Evolutionary conservation across 164 flowering plant genomes (phyloP), one percentile per base, ranked within the genome.

Genomic region (Tetracentron sinense): DNA sequence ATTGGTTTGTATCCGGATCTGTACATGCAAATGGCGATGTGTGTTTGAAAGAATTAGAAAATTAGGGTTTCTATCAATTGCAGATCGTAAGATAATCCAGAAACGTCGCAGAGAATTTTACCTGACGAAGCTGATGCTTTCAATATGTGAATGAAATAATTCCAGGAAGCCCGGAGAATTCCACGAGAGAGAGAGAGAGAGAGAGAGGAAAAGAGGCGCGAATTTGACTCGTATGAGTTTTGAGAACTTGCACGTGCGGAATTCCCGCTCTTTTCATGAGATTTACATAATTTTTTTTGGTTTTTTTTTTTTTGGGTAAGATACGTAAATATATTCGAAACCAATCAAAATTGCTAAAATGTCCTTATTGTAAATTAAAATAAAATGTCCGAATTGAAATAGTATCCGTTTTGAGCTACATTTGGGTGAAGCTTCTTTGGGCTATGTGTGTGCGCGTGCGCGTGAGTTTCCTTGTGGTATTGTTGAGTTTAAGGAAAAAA

Each of bases 261-360:
- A n/a, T 61, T 65, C 74, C 74, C 74, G 70, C 74, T 31, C 42
- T 50, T n/a, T n/a, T n/a, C n/a, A n/a, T n/a, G n/a, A n/a, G n/a
- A n/a, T n/a, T n/a, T n/a, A n/a, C n/a, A n/a, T n/a, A n/a, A n/a
- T n/a, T n/a, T n/a, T n/a, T n/a, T n/a, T n/a, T n/a, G n/a, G n/a
- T n/a, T n/a, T n/a, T n/a, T n/a, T n/a, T n/a, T n/a, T n/a, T n/a
- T n/a, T n/a, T n/a, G n/a, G n/a, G n/a, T n/a, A n/a, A n/a, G n/a
- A n/a, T n/a, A n/a, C n/a, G n/a, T n/a, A n/a, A n/a, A n/a, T n/a
- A n/a, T n/a, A n/a, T n/a, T n/a, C n/a, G n/a, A n/a, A n/a, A n/a
- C n/a, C n/a, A n/a, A n/a, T n/a, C n/a, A n/a, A n/a, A n/a, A n/a
- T n/a, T n/a, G n/a, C n/a, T n/a, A n/a, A n/a, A n/a, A n/a, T n/a